A percentile compares a stretch with the other conserved stretches of the same genome.
phyloP scores from a whole-genome alignment of 768 basidiomycete species.

The Boletus huronensis region DNA sequence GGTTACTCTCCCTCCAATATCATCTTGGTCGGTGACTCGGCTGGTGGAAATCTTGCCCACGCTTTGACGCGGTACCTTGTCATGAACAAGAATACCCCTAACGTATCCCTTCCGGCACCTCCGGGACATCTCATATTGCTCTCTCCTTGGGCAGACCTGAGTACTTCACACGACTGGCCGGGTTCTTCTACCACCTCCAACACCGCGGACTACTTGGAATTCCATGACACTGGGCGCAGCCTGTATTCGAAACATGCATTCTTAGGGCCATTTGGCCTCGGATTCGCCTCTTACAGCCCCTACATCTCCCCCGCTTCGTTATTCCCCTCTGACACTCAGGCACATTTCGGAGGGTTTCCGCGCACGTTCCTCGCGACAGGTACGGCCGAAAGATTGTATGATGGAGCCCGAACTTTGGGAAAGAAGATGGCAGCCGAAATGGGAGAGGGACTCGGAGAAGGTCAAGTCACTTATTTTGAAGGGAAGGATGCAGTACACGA shows the following conservation, averaged over 20 bases:
- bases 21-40: constrained; percentile 70
- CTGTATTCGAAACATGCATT: constrained; percentile 41
- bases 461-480: constrained; percentile 47
- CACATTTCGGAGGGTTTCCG: constrained; percentile 55
- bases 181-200: constrained; percentile 38
- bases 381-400: constrained; percentile 55
- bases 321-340: constrained; percentile 29
- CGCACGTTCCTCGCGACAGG: constrained; percentile 58
- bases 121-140: constrained; percentile 50
- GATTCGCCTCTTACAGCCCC: constrained; percentile 42
- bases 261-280: constrained; percentile 45
- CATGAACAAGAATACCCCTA: constrained; percentile 38
- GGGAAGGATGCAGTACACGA: constrained; percentile 53
- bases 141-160: constrained; percentile 55
- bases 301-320: constrained; percentile 61
- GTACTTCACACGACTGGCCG: constrained; percentile 35
- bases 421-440: constrained; percentile 50
- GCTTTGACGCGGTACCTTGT: constrained; percentile 61
- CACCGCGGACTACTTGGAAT: constrained; percentile 30
- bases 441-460: constrained; percentile 30
- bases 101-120: constrained; percentile 36
- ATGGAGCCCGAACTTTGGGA: constrained; percentile 44
- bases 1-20: constrained; percentile 60
- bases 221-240: constrained; percentile 7
- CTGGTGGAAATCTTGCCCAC: constrained; percentile 70